Evolutionary conservation across 2,329 filamentous ascomycete species (phyloP), one percentile per base, ranked within the genome.

Genomic region (Nemania diffusa): DNA sequence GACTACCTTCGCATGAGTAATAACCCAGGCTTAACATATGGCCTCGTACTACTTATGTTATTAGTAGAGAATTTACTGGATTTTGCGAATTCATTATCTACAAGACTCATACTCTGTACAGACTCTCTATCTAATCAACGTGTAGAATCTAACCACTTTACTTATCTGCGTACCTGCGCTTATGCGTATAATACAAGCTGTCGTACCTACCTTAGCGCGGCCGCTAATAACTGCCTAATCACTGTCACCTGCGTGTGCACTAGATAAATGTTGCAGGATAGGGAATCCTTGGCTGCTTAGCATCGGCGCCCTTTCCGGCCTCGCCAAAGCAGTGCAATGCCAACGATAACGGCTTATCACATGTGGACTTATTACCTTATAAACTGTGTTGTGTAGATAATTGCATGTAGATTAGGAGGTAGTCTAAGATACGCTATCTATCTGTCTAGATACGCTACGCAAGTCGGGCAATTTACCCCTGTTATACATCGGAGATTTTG

Each of bases 401-500:
- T 13, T 44, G 17, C 6, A 13, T 40, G 3, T 11, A 17, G 8
- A 40, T 40, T 5, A 5, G 29, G 5, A 40, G 7, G n/a, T 9
- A 44, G 40, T 44, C 40, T 44, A 44, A 44, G 17, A 44, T 17
- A 44, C n/a, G 20, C n/a, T 44, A 44, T 32, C 29, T 32, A 15
- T 15, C 5, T 20, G 20, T n/a, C 11, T 13, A 17, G 37, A 17
- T 40, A 40, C 11, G 37, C 2, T 44, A 44, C 40, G 40, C 40
- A 44, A 6, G 40, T 40, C 57, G 34, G 52, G 34, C 29, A 20
- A 52, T 40, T 61, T 34, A 65, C 53, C 65, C 62, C 46, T 68
- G 65, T 46, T 58, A 8, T 57, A 55, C 46, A 62, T 65, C 65
- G 65, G 65, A 68, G 62, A 68, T 65, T 68, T 68, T 65, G 62